These are phyloP conservation scores for Glaciozyma antarctica DNA, from an alignment of 768 basidiomycete species.

Conservation along the genomic window DNA sequence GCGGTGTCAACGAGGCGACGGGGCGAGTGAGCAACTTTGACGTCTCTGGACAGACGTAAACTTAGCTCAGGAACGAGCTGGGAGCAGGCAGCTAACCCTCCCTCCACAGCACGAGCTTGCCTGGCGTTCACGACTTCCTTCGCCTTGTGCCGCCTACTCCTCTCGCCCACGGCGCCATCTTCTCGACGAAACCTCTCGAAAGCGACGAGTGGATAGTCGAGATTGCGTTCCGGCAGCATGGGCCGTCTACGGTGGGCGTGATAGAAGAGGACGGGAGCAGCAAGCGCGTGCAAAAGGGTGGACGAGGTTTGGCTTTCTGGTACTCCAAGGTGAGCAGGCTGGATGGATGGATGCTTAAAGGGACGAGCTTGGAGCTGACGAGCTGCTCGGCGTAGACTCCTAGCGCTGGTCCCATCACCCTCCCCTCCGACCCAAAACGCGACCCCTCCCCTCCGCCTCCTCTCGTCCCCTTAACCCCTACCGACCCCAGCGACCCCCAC, in stretches of 20 bases:
- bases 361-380: background rate
- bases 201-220: conserved; percentile 34
- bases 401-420: conserved; percentile 13
- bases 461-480: background rate
- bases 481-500: conserved; percentile 15
- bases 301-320: conserved; percentile 34
- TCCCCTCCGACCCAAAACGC: background rate
- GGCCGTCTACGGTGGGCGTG: conserved; percentile 12
- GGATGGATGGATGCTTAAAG: background rate
- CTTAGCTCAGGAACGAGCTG: background rate
- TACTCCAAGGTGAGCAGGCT: conserved; percentile 26
- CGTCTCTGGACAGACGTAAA: conserved; percentile 29
- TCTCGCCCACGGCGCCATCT: conserved; percentile 33
- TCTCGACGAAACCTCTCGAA: conserved; percentile 15
- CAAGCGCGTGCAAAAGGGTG: conserved; percentile 26
- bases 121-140: conserved; percentile 34
- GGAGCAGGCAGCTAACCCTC: background rate
- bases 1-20: conserved; percentile 18
- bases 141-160: conserved; percentile 33
- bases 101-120: conserved; percentile 20
- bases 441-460: conserved; percentile 13
- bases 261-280: conserved; percentile 9
- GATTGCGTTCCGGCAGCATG: conserved; percentile 34
- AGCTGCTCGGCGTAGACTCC: background rate
- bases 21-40: conserved; percentile 13